Base-by-base conservation (phyloP, 108 stramenopile species). In the Cyclotella distinguenda region DNA sequence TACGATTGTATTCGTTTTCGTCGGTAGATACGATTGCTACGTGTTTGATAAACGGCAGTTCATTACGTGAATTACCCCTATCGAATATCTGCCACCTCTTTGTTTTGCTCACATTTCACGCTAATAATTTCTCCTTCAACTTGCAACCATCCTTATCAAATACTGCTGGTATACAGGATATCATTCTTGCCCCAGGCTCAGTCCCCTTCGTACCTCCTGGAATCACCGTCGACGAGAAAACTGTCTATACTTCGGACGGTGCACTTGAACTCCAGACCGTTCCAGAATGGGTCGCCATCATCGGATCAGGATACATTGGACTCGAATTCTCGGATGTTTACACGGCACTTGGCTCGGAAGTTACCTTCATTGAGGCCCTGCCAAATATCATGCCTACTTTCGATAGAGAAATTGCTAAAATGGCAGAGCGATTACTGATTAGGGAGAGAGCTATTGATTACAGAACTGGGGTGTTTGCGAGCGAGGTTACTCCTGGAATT, bases 221-320 rank as follows among this genome's bases (percentile, higher is more conserved):
- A 65, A 84, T 96, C 43, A 83, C 81, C 10, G 90, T 92, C 43
- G 98, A 99, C 66, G 97, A 97, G 58, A 92, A 96, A 81, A 97
- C 98, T 7, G 97, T 99, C 47, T 97, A 94, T 76, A 97, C 98
- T 16, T 96, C 95, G 42, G 96, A 99, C 70, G 97, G 96, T 32
- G 96, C 93, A 25, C 83, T 99, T 32, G 81, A 94, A 58, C 82
- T 97, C 26, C 83, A 81, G 39, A 86, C 75, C 48, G 95, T 97
- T 18, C 97, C 97, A 13, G 94, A 97, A 70, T 98, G 95, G 87
- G 96, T 97, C 16, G 98, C 96, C 51, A 97, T 99, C 72, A 87
- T 99, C 52, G 98, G 98, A 15, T 96, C 95, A 34, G 98, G 98
- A 32, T 96, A 96, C 92, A 99, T 99, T 76, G 98, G 98, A 9